A percentile compares a stretch with the other conserved stretches of the same genome.
These are phyloP conservation scores for Perkinsela sp. DNA, from an alignment of 208 protist species.

Conservation along the genomic window DNA sequence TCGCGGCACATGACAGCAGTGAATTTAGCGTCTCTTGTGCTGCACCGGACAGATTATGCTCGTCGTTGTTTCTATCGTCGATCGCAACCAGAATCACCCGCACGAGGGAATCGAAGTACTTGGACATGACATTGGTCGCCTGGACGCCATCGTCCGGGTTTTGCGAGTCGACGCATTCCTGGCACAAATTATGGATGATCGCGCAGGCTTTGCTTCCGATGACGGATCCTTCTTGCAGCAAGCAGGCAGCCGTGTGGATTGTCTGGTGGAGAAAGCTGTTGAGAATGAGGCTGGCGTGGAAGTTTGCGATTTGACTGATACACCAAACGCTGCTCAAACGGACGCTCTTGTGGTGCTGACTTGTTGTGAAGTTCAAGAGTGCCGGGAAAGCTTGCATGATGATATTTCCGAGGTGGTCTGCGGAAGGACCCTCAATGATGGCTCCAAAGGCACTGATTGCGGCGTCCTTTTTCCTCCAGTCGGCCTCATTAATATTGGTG, in stretches of 20 bases:
- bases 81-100: conserved; percentile 22
- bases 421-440: conserved; percentile 71
- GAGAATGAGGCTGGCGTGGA: conserved; percentile 42
- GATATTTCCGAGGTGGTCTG: conserved; percentile 30
- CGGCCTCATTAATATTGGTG: conserved; percentile 41
- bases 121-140: conserved; percentile 42
- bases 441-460: conserved; percentile 78
- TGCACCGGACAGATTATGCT: conserved; percentile 29
- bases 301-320: conserved; percentile 66
- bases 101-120: conserved; percentile 41
- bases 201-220: conserved; percentile 67
- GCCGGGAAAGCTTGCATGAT: conserved; percentile 52
- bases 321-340: conserved; percentile 79
- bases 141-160: conserved; percentile 9
- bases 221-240: conserved; percentile 23
- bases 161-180: conserved; percentile 42
- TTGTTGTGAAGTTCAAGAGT: conserved; percentile 52
- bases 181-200: conserved; percentile 71
- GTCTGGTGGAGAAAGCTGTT: conserved; percentile 21
- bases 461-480: conserved; percentile 81
- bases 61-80: conserved; percentile 18
- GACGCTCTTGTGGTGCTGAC: conserved; percentile 27
- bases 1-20: conserved; percentile 43
- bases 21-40: conserved; percentile 76
- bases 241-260: conserved; percentile 21